phyloP scores from a whole-genome alignment of 306 rosid species.

The Ziziphus jujuba region DNA sequence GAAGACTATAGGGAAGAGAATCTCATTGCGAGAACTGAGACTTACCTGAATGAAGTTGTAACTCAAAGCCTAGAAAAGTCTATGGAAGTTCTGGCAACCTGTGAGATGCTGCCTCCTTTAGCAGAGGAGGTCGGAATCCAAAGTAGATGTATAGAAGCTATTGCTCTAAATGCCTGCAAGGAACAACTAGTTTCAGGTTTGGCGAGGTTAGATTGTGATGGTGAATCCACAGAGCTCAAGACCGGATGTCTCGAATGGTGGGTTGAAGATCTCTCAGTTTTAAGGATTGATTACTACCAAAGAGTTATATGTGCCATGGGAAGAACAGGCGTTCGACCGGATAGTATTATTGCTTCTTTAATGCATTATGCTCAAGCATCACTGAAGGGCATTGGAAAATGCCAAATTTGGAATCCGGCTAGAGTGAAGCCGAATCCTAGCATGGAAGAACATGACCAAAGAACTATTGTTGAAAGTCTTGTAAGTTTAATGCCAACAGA shows the following conservation, averaged over 20 bases:
- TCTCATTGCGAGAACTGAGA: constrained; percentile 57
- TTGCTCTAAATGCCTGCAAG: constrained; percentile 77
- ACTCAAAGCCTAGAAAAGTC: constrained; percentile 63
- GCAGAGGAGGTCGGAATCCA: constrained; percentile 63
- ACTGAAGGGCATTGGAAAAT: constrained; percentile 66
- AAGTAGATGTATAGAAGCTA: constrained; percentile 74
- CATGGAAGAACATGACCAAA: constrained; percentile 50
- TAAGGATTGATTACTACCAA: constrained; percentile 58
- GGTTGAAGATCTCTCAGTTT: constrained; percentile 68
- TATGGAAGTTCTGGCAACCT: constrained; percentile 65
- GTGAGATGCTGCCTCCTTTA: constrained; percentile 52
- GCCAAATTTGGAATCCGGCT: constrained; percentile 58
- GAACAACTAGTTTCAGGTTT: constrained; percentile 70
- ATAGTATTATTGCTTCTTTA: constrained; percentile 64
- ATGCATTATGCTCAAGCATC: constrained; percentile 86
- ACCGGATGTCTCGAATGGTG: constrained; percentile 66
- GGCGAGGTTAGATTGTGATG: constrained; percentile 50
- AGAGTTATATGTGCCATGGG: constrained; percentile 66
- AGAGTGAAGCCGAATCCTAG: constrained; percentile 40
- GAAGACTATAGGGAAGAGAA: constrained; percentile 75
- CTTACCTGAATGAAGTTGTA: constrained; percentile 65
- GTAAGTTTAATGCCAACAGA: constrained; percentile 67
- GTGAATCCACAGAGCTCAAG: constrained; percentile 55
- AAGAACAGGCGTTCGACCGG: constrained; percentile 64
- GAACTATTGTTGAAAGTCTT: constrained; percentile 56